Base-by-base conservation (phyloP, 805 yeast genomes). In the Zygosaccharomyces bailii region DNA sequence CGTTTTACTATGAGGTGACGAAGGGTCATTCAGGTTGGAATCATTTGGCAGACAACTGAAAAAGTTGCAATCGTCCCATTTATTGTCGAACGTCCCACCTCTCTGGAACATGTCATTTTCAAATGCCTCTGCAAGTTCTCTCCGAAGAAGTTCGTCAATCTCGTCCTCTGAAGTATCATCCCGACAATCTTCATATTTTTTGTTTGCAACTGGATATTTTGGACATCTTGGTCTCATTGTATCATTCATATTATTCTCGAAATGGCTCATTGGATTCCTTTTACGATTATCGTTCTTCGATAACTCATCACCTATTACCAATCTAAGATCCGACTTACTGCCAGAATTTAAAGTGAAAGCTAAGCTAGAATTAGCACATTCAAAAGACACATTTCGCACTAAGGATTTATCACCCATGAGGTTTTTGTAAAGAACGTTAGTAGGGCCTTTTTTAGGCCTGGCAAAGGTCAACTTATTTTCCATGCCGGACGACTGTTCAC, bases 241-340 rank as follows among this genome's bases (percentile, higher is more conserved):
- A 20, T 39, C 42, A 16, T 50, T 55, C 40, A 54, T 39, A n/a
- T 40, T 41, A 18, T 50, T 41, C 34, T 53, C 57, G 32, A 50
- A 55, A 32, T 48, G 53, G 35, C 38, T 43, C 30, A 55, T 53
- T 4, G 60, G 60, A 34, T 52, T 55, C 30, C 41, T 34, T 24
- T 10, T 24, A n/a, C 37, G 39, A 6, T 14, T 14, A 18, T 30
- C 20, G 24, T 23, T 13, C 23, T 42, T 17, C 11, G 14, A 25
- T 19, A 43, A 21, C 3, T 4, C 16, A 27, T 25, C 19, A 37
- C 30, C 23, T 10, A 18, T 11, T 3, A 37, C n/a, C 2, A 24
- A 9, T 17, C 21, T 39, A 27, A 48, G 13, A 11, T 44, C 30
- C 11, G 48, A 40, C 5, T 37, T 14, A 5, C 30, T 23, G 23